These are phyloP conservation scores for Leptographium galeiforme DNA, from an alignment of 2,329 filamentous ascomycete species.

Conservation along the genomic window DNA sequence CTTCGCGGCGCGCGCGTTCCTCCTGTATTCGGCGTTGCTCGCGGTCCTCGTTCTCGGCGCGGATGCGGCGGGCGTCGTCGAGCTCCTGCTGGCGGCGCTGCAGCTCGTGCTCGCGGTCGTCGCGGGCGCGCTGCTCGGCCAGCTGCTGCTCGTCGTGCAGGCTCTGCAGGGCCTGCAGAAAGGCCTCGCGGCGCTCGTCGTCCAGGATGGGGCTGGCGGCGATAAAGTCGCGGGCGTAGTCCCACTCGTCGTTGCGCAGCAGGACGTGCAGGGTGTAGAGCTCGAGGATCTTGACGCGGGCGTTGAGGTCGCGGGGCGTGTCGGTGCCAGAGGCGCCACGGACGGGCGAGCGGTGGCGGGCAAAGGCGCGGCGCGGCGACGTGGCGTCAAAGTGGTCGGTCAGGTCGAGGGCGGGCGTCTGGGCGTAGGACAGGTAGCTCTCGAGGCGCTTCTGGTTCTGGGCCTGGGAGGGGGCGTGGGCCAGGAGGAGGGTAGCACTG, in stretches of 20 bases:
- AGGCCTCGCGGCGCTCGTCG: conserved; percentile 80
- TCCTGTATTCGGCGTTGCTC: conserved; percentile 40
- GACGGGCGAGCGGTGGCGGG: conserved; percentile 28
- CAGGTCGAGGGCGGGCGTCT: conserved; percentile 57
- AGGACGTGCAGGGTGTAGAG: conserved; percentile 91
- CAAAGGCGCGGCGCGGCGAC: conserved; percentile 20
- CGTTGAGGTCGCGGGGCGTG: conserved; percentile 71
- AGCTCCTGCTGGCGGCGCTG: conserved; percentile 42
- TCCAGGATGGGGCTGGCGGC: conserved; percentile 74
- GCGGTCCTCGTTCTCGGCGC: conserved; percentile 46
- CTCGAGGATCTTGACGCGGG: conserved; percentile 83
- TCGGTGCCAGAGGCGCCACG: conserved; percentile 48
- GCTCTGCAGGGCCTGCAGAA: conserved; percentile 71
- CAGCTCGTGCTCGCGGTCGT: conserved; percentile 41
- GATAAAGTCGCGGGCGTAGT: conserved; percentile 87
- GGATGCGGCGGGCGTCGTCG: conserved; percentile 40
- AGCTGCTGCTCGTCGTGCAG: conserved; percentile 73
- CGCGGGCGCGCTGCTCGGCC: conserved; percentile 51
- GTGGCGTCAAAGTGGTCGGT: conserved; percentile 42
- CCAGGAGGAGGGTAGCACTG: conserved; percentile 78
- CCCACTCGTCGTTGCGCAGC: conserved; percentile 90
- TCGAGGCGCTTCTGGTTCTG: conserved; percentile 82
- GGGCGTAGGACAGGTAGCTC: conserved; percentile 69
- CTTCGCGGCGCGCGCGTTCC: conserved; percentile 33
- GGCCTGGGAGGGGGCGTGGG: conserved; percentile 73